phyloP scores from a whole-genome alignment of 2,329 filamentous ascomycete species.

The Aspergillus uvarum region DNA sequence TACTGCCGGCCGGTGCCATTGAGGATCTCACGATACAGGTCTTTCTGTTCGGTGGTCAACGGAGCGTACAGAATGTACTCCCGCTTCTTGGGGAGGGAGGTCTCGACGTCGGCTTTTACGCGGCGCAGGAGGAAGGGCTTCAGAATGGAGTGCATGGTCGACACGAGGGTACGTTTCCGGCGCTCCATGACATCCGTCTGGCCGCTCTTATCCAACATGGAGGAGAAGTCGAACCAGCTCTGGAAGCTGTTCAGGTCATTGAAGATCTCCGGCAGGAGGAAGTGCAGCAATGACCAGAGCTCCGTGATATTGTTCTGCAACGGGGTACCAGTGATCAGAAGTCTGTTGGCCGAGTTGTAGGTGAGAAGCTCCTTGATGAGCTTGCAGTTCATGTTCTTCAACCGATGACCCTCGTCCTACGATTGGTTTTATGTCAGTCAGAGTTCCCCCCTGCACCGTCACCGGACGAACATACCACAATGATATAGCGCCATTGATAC shows the following conservation, averaged over 20 bases:
- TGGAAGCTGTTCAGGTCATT: slow-evolving; percentile 91
- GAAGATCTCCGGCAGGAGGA: slow-evolving; percentile 88
- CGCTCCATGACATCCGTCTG: slow-evolving; percentile 78
- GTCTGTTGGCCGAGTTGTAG: slow-evolving; percentile 84
- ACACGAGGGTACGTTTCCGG: slow-evolving; percentile 72
- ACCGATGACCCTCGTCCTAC: slow-evolving; percentile 88
- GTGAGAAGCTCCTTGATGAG: slow-evolving; percentile 84
- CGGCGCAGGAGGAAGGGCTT: slow-evolving; percentile 86
- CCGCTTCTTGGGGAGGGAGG: slow-evolving; percentile 87
- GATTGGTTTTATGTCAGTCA: slow-evolving; percentile 14
- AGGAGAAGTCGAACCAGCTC: slow-evolving; percentile 95
- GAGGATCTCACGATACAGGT: slow-evolving; percentile 82
- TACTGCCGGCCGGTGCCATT: slow-evolving; percentile 66
- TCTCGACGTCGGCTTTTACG: slow-evolving; percentile 90
- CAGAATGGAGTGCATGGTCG: slow-evolving; percentile 87
- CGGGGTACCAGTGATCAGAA: slow-evolving; percentile 92
- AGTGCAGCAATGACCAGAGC: slow-evolving; percentile 91
- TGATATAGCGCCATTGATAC: slow-evolving; percentile 96
- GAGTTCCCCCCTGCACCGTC: not conserved
- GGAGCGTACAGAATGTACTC: slow-evolving; percentile 96
- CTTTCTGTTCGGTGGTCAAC: slow-evolving; percentile 84
- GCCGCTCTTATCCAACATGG: slow-evolving; percentile 77
- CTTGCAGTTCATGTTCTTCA: slow-evolving; percentile 95
- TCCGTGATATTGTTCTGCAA: slow-evolving; percentile 95
- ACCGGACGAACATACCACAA: slow-evolving; percentile 61